phyloP scores from a whole-genome alignment of 768 basidiomycete genomes.

The Lactarius vividus region DNA sequence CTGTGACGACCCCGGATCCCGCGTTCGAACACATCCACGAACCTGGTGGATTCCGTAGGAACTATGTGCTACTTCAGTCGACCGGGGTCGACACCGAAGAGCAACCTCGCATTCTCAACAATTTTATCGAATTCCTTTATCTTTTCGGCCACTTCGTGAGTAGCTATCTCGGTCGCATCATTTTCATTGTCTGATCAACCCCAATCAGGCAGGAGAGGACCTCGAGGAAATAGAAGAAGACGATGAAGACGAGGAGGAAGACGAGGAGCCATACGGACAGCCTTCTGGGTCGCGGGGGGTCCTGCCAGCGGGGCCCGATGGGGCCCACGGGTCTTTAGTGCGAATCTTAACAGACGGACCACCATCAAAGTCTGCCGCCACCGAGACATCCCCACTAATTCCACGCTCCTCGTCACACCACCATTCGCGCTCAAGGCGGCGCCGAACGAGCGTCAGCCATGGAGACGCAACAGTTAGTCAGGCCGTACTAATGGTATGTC shows the following conservation, averaged over 20 bases:
- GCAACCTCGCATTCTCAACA: constrained; percentile 60
- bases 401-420: constrained; percentile 37
- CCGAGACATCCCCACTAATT: constrained; percentile 60
- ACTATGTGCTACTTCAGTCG: constrained; percentile 75
- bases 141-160: constrained; percentile 96
- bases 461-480: constrained; percentile 91
- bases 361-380: constrained; percentile 19
- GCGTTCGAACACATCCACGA: constrained; percentile 92
- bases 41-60: constrained; percentile 91
- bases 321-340: constrained; percentile 10
- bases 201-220: constrained; percentile 78
- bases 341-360: constrained; percentile 16
- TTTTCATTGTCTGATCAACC: constrained; percentile 12
- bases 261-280: constrained; percentile 31
- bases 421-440: constrained; percentile 53
- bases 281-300: constrained; percentile 14
- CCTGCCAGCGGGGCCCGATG: not conserved
- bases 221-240: constrained; percentile 63
- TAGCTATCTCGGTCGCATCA: constrained; percentile 18
- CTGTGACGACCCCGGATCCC: constrained; percentile 55
- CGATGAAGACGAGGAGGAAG: constrained; percentile 47
- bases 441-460: constrained; percentile 56
- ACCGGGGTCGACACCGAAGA: constrained; percentile 50
- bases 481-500: constrained; percentile 85
- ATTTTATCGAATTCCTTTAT: constrained; percentile 92